phyloP scores from a whole-genome alignment of 2,329 filamentous ascomycete genomes.

The Bertia moriformis region DNA sequence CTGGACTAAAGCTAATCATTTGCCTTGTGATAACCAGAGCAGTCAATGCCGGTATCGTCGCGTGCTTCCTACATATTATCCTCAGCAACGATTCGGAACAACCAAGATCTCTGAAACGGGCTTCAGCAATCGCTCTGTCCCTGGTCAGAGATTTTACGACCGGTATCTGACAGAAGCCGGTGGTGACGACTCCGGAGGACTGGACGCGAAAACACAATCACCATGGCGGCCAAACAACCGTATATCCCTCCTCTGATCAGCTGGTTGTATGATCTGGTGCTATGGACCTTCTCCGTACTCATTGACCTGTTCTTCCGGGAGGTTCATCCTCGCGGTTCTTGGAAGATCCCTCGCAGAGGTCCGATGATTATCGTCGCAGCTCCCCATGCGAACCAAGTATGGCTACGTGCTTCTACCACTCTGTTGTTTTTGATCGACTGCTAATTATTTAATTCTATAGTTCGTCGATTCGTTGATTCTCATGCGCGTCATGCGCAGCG shows the following conservation, averaged over 20 bases:
- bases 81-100: no score
- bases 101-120: no score
- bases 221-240: background rate
- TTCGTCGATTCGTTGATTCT: constrained; percentile 92
- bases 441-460: constrained; percentile 24
- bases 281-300: constrained; percentile 67
- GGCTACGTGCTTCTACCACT: constrained; percentile 9
- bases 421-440: background rate
- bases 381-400: constrained; percentile 86
- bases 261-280: constrained; percentile 64
- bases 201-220: no score
- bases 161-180: no score
- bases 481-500: constrained; percentile 75
- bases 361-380: constrained; percentile 92
- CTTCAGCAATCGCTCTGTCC: no score
- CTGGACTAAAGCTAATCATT: no score
- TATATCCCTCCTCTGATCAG: constrained; percentile 49
- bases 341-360: constrained; percentile 79
- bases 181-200: no score
- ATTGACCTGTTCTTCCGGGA: constrained; percentile 97
- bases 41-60: no score
- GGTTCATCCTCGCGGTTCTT: constrained; percentile 84
- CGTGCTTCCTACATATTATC: no score
- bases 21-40: no score
- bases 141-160: no score